Percentiles rank a stretch among this genome's conserved stretches.
Conservation (phyloP, 495 filamentous ascomycete species). For the Aspergillus incahuasiensis region DNA sequence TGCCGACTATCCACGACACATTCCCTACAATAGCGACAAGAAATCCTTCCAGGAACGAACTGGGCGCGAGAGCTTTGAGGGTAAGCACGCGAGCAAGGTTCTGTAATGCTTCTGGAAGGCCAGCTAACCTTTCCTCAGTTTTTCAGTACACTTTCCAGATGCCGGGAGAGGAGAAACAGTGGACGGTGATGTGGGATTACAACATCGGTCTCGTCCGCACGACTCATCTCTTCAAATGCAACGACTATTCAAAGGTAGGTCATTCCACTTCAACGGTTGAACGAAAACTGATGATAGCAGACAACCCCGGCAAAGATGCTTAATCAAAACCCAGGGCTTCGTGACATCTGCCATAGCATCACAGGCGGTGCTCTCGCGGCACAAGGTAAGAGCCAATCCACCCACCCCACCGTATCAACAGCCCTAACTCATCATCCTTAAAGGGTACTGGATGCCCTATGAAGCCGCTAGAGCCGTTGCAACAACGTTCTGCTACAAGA, state of each 20-base stretch:
- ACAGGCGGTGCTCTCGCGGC: slow-evolving; percentile 85
- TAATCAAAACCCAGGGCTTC: slow-evolving; percentile 71
- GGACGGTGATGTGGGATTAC: slow-evolving; percentile 94
- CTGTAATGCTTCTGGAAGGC: neutral
- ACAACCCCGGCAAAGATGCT: slow-evolving; percentile 82
- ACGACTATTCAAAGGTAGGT: slow-evolving; percentile 75
- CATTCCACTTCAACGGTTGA: neutral
- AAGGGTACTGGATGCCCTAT: slow-evolving; percentile 95
- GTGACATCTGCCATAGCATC: slow-evolving; percentile 85
- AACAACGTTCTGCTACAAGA: slow-evolving; percentile 79
- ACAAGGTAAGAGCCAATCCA: slow-evolving; percentile 65
- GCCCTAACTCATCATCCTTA: neutral
- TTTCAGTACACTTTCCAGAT: slow-evolving; percentile 87
- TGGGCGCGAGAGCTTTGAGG: slow-evolving; percentile 81
- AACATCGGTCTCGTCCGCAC: slow-evolving; percentile 91
- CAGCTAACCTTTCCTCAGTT: slow-evolving; percentile 47
- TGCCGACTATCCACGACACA: slow-evolving; percentile 62
- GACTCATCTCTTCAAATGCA: slow-evolving; percentile 91
- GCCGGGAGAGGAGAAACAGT: slow-evolving; percentile 59
- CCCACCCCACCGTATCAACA: neutral
- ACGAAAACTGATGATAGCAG: slow-evolving; percentile 37
- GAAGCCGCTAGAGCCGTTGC: slow-evolving; percentile 76
- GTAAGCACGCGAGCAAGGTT: slow-evolving; percentile 39
- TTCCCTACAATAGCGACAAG: slow-evolving; percentile 92
- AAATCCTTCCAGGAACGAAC: slow-evolving; percentile 81